Conservation (phyloP, 106 monocot species). For the Ottelia alismoides region DNA sequence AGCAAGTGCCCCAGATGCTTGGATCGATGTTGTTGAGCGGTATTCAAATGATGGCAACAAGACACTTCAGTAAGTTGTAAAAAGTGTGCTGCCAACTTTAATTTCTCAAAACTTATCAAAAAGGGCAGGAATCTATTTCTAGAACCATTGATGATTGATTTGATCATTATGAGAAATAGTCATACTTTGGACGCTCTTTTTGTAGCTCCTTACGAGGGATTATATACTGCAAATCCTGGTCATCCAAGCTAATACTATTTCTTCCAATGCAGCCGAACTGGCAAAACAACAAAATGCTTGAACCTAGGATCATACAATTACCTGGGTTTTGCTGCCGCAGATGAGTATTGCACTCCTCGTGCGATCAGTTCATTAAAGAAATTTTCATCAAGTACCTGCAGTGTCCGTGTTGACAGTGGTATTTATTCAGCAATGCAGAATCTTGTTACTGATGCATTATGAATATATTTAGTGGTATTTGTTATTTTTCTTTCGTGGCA, state of each 20-base stretch:
- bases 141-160: no score
- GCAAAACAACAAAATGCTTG: constrained; percentile 59
- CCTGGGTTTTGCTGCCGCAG: constrained; percentile 91
- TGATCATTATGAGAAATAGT: no score
- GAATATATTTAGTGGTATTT: no score
- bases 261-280: constrained; percentile 54
- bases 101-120: no score
- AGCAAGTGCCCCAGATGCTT: constrained; percentile 21
- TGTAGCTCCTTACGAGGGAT: no score
- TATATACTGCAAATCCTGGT: no score
- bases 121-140: no score
- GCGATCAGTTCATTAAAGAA: constrained; percentile 77
- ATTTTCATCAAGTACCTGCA: constrained; percentile 87
- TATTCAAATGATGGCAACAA: constrained; percentile 22
- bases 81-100: no score
- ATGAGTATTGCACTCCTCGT: constrained; percentile 92
- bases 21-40: constrained; percentile 25
- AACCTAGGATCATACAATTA: constrained; percentile 96
- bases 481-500: constrained; percentile 12
- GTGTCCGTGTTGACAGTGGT: constrained; percentile 89
- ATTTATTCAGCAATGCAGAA: constrained; percentile 5
- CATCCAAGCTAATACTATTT: no score
- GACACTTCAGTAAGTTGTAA: constrained; percentile 15
- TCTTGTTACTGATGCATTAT: no score
- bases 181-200: no score